Base-by-base conservation (phyloP, 2,329 filamentous ascomycete species). In the Penicillium sp. region DNA sequence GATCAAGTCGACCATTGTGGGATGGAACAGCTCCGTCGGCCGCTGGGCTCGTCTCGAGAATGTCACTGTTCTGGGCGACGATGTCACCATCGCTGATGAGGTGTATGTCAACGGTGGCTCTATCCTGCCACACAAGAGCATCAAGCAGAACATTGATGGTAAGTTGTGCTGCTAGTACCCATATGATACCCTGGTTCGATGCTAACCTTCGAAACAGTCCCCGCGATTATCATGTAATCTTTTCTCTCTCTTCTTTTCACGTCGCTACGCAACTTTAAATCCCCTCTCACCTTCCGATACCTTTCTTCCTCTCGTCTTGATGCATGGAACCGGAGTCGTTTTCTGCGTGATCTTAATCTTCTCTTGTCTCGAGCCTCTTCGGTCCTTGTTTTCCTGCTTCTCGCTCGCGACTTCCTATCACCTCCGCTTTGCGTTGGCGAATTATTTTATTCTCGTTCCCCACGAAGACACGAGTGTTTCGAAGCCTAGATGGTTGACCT, bases 31-130 rank as follows among this genome's bases (percentile, higher is more conserved):
- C 81, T 89, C 87, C 31, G 91, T 99, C 53, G 93, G 93, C 71
- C 90, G 89, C 72, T 99, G 93, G 93, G 93, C 93, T 55, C 89
- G 93, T 64, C 82, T 97, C 61, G 94, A 99, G 83, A 99, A 99
- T 71, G 92, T 97, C 37, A 93, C 91, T n/a, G 93, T 99, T 50
- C 85, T 99, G 18, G 94, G 93, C 64, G 94, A 99, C 78, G 93
- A 99, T 73, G 93, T 99, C 50, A 96, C 91, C 55, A 96, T 99
- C 72, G 93, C 92, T 48, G 93, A 99, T 71, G 93, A 99, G 79
- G 92, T 99, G 66, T 97, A 97, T 77, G 94, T 97, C 77, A 99
- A 99, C 76, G 93, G 93, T 68, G 92, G 92, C 69, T 95, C 90
- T 67, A 89, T 99, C 59, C 81, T 99, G 62, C 93, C 93, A 6